phyloP scores from a whole-genome alignment of 495 filamentous ascomycete species.

The Tetracladium setigerum region DNA sequence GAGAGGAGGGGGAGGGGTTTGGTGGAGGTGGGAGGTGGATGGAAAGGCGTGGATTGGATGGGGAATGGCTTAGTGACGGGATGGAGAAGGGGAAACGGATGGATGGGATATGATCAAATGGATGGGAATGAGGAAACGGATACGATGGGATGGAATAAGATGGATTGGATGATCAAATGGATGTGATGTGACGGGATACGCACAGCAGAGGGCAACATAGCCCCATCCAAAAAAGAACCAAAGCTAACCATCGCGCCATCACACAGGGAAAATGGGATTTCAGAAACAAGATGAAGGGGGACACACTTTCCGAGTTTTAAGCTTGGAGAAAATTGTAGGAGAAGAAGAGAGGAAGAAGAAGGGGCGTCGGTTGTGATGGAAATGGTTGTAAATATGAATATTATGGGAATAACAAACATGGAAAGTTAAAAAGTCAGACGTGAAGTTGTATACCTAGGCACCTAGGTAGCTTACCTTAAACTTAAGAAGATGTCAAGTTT shows the following conservation, averaged over 20 bases:
- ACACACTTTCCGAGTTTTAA: conserved; percentile 71
- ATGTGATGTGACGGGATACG: too few relatives aligned
- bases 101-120: neutral
- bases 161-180: too few relatives aligned
- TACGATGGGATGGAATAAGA: neutral
- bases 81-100: too few relatives aligned
- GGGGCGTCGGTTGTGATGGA: conserved; percentile 8
- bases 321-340: too few relatives aligned
- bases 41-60: too few relatives aligned
- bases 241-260: neutral
- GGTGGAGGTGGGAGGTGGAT: neutral
- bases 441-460: too few relatives aligned
- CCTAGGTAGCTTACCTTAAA: too few relatives aligned
- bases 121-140: conserved; percentile 1
- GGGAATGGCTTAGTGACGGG: too few relatives aligned
- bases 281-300: conserved; percentile 79
- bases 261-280: conserved; percentile 77
- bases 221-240: neutral
- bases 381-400: neutral
- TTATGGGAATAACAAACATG: too few relatives aligned
- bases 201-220: too few relatives aligned
- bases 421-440: too few relatives aligned
- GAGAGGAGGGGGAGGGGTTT: conserved; percentile 1
- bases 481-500: too few relatives aligned
- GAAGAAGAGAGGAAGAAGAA: neutral